Percentiles rank a stretch among this genome's conserved stretches.
These are phyloP conservation scores for Trichoderma sp. DNA, from an alignment of 2,329 filamentous ascomycete species.

Conservation along the genomic window DNA sequence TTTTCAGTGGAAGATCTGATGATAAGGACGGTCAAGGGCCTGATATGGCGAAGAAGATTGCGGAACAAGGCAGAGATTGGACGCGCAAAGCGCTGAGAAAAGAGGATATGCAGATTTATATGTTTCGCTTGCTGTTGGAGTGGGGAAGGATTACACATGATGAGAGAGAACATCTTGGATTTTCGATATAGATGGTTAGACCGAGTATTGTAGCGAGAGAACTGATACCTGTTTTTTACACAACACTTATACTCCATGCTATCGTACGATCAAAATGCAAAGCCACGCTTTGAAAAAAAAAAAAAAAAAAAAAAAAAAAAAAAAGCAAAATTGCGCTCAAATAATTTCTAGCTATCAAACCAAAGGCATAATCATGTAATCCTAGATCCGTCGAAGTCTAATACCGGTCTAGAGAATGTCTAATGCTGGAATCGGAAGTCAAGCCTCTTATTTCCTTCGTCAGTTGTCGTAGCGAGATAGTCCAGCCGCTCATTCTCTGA, in stretches of 20 bases:
- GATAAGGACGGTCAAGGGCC: slow-evolving; percentile 13
- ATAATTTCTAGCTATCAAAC: neutral
- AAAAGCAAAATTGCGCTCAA: neutral
- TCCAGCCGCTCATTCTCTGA: slow-evolving; percentile 48
- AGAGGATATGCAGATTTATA: slow-evolving; percentile 75
- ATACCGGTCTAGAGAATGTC: neutral
- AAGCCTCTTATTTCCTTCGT: slow-evolving; percentile 56
- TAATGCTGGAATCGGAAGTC: slow-evolving; percentile 57
- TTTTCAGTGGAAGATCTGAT: slow-evolving; percentile 25
- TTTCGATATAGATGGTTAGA: neutral
- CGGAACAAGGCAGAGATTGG: slow-evolving; percentile 54
- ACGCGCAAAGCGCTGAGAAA: slow-evolving; percentile 58
- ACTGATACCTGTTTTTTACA: neutral
- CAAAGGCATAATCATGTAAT: neutral
- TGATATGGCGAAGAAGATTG: slow-evolving; percentile 29
- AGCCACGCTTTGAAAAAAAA: neutral
- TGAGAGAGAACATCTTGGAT: slow-evolving; percentile 43
- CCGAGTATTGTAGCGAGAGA: neutral
- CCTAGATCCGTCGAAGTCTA: neutral
- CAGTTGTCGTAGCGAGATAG: slow-evolving; percentile 52
- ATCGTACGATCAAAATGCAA: neutral
- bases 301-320: neutral
- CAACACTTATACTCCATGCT: neutral
- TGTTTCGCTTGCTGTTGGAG: slow-evolving; percentile 71
- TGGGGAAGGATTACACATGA: slow-evolving; percentile 68